Evolutionary conservation across 306 rosid species (phyloP), one percentile per base, ranked within the genome.

Genomic region (Sindora glabra): DNA sequence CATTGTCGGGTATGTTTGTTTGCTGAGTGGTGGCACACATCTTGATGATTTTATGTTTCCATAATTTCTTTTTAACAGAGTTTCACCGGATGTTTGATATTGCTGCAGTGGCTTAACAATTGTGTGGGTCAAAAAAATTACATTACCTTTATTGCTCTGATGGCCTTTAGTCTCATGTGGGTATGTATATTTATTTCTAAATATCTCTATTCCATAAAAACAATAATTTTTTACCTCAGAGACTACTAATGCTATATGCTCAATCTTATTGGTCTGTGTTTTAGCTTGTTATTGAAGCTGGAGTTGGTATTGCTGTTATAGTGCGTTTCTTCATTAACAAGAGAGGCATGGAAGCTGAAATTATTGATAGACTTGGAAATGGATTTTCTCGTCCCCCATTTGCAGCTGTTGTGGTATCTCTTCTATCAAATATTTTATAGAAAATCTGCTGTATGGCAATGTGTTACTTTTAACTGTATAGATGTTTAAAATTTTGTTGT

Each of bases 51-150:
- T 12, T 51, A 46, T 59, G 10, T n/a, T 62, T 60, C 63, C 24
- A 11, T 29, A 5, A 23, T 18, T 59, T 56, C 23, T 56, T 45
- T 41, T 61, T 49, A 51, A 48, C 60, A 59, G 66, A 51, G 58
- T 53, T 30, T 77, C 63, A 67, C 65, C 7, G 59, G 64, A 45
- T 83, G 37, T 64, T 25, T 73, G 66, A 42, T 39, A 29, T 77
- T 74, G 76, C 62, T 81, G 88, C 95, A 91, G 98, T 91, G 96
- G 98, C 98, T 91, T 69, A 91, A 91, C 77, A 91, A 91, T 62
- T 91, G 98, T 24, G 98, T 91, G 69, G 98, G 98, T 70, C 86
- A 70, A 71, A 91, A 88, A 74, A 91, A 91, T 76, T 91, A 91
- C 63, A 68, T 62, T 21, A 85, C 92, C 61, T 91, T 91, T 75